Evolutionary conservation across 208 protist genomes (phyloP).

Genomic region (Acanthamoeba castellanii): DNA sequence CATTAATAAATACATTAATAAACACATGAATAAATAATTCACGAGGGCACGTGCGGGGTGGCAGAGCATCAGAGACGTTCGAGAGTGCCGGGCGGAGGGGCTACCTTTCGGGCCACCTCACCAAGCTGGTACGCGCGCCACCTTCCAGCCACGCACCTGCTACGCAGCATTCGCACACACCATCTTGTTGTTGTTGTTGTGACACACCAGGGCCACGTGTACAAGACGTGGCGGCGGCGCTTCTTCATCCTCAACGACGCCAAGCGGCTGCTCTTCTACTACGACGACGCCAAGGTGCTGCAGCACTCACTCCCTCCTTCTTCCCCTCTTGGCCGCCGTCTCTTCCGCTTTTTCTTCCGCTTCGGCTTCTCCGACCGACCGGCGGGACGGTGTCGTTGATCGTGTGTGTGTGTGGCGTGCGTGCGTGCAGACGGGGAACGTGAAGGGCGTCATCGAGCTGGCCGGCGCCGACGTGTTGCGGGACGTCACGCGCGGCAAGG

Average conservation of each 20-base stretch:
- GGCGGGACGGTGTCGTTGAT: neutral
- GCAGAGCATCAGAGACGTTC: conserved; percentile 55
- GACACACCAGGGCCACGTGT: neutral
- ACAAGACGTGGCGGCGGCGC: conserved; percentile 48
- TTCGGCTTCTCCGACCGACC: neutral
- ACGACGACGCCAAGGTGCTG: conserved; percentile 31
- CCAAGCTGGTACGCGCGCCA: neutral
- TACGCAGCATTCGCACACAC: neutral
- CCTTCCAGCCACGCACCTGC: neutral
- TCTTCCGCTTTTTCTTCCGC: neutral
- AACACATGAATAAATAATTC: neutral
- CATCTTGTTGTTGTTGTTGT: neutral
- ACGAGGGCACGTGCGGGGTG: neutral
- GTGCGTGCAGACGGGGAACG: neutral
- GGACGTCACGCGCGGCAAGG: conserved; percentile 51
- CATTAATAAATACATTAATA: too few species aligned
- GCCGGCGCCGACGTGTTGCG: conserved; percentile 14
- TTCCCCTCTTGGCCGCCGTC: too few species aligned
- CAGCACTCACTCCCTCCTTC: neutral
- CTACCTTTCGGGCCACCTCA: conserved; percentile 22
- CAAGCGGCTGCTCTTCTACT: conserved; percentile 56
- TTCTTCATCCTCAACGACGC: conserved; percentile 56
- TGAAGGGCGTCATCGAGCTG: conserved; percentile 57
- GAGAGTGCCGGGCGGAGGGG: conserved; percentile 26
- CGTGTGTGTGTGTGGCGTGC: neutral